Conservation (phyloP, 352 stramenopile species). For the Halophytophthora polymorphica region DNA sequence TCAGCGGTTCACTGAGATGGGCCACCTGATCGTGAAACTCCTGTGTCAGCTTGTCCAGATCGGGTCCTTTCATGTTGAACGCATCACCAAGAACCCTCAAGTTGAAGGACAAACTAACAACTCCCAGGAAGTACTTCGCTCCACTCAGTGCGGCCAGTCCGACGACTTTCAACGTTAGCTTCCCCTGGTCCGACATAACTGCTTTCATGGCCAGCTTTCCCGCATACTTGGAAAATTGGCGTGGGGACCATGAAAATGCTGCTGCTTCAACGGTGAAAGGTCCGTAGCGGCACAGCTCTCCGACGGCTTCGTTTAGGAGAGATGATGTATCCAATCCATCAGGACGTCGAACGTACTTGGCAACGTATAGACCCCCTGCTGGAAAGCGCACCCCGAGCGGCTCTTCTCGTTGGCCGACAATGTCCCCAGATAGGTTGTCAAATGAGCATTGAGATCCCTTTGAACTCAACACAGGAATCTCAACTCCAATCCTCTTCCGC, state of each 20-base stretch:
- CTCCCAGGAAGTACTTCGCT: constrained; percentile 46
- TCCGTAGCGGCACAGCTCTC: constrained; percentile 49
- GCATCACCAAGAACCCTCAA: constrained; percentile 39
- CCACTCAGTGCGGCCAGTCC: constrained; percentile 22
- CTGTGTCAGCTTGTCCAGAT: constrained; percentile 18
- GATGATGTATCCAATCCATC: neutral
- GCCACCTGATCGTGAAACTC: constrained; percentile 20
- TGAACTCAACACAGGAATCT: constrained; percentile 16
- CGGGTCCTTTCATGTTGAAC: constrained; percentile 20
- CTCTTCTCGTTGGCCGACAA: constrained; percentile 3
- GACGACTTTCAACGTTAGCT: constrained; percentile 25
- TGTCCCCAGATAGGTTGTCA: neutral
- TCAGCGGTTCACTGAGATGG: constrained; percentile 24
- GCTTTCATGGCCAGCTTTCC: constrained; percentile 15
- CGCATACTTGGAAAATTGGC: constrained; percentile 18
- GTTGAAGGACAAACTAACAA: constrained; percentile 67
- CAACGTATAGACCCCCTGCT: constrained; percentile 40
- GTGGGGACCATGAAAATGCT: constrained; percentile 15
- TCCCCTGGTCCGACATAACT: constrained; percentile 23
- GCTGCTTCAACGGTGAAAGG: constrained; percentile 41
- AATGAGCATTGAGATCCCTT: neutral
- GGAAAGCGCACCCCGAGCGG: constrained; percentile 23
- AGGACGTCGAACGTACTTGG: constrained; percentile 42
- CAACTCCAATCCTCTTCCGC: constrained; percentile 21
- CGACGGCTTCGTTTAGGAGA: constrained; percentile 13